Evolutionary conservation across 2,329 filamentous ascomycete genomes (phyloP), one percentile per base, ranked within the genome.

Genomic region (Dactylellina cionopaga): DNA sequence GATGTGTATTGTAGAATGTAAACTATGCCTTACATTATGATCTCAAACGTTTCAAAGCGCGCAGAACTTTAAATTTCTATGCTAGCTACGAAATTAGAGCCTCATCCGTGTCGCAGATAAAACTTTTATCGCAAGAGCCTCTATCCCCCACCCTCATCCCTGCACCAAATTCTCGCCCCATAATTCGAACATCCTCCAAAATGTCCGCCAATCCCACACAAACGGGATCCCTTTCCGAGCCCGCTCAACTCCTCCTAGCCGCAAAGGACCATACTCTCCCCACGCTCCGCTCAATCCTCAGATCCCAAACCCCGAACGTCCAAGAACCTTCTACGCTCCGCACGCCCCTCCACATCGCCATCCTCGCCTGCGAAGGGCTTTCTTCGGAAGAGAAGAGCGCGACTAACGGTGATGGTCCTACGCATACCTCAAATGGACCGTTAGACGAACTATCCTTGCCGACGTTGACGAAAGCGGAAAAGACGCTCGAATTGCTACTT

Each of bases 261-360:
- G 85, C 89, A 33, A 84, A 88, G 3, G 84, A 89, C 75, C 89
- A 91, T 80, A 85, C 96, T 79, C 81, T 89, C 71, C 80, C 85
- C 33, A 84, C 85, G 52, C 85, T 96, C 41, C 89, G 89, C 79
- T 85, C 85, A 63, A 85, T 96, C 5, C 86, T 96, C 74, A 84
- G 86, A 77, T 84, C 81, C 2, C 87, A 85, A 51, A 89, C 82
- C 82, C 91, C 83, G 29, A 92, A 90, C 79, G 88, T 90, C 3
- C 92, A 94, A 80, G 94, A 98, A 78, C 86, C 90, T 4, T 88
- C 89, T 72, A 96, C 93, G 0, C 91, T 92, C 71, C 92, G 90
- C 80, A 92, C 92, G 6, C 92, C 94, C 7, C 85, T 98, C 11
- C 95, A 98, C 81, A 91, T 93, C 19, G 92, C 92, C 37, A 91